Conservation (phyloP, 1,284 basidiomycete species). For the Fistulinella cinereoalba region DNA sequence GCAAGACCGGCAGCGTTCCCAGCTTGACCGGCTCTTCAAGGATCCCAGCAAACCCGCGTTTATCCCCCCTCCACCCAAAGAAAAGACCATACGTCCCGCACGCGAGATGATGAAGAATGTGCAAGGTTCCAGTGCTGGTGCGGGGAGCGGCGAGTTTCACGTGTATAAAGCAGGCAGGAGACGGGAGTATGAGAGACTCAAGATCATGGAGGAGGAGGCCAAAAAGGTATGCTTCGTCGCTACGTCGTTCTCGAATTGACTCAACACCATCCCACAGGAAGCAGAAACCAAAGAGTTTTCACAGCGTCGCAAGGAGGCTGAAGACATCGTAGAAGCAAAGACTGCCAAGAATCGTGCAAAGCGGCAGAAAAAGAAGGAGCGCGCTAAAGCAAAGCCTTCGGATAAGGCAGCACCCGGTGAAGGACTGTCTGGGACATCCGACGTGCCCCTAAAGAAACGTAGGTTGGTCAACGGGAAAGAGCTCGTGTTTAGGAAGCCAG, state of each 20-base stretch:
- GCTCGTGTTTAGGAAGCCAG: constrained; percentile 54
- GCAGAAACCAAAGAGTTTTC: constrained; percentile 30
- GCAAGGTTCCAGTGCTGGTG: constrained; percentile 89
- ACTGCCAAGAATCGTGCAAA: constrained; percentile 92
- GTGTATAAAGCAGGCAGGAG: constrained; percentile 96
- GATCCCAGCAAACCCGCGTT: constrained; percentile 80
- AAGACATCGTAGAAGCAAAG: constrained; percentile 66
- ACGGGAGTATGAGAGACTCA: constrained; percentile 92
- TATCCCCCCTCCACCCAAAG: constrained; percentile 71
- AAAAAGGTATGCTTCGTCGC: constrained; percentile 56
- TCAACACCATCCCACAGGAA: constrained; percentile 20
- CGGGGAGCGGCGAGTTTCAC: constrained; percentile 95
- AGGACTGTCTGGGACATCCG: constrained; percentile 21
- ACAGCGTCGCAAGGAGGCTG: constrained; percentile 29
- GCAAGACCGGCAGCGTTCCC: constrained; percentile 68
- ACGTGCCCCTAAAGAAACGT: constrained; percentile 46
- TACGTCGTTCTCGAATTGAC: neutral
- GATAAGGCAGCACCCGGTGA: constrained; percentile 28
- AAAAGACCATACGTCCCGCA: constrained; percentile 75
- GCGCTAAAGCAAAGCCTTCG: constrained; percentile 44
- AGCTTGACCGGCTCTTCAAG: constrained; percentile 83
- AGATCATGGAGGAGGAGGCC: constrained; percentile 83
- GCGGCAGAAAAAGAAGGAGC: constrained; percentile 85
- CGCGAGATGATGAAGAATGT: constrained; percentile 99
- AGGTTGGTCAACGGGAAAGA: constrained; percentile 57